Conservation (phyloP, 2,329 filamentous ascomycete genomes). For the Juglanconis sp. region DNA sequence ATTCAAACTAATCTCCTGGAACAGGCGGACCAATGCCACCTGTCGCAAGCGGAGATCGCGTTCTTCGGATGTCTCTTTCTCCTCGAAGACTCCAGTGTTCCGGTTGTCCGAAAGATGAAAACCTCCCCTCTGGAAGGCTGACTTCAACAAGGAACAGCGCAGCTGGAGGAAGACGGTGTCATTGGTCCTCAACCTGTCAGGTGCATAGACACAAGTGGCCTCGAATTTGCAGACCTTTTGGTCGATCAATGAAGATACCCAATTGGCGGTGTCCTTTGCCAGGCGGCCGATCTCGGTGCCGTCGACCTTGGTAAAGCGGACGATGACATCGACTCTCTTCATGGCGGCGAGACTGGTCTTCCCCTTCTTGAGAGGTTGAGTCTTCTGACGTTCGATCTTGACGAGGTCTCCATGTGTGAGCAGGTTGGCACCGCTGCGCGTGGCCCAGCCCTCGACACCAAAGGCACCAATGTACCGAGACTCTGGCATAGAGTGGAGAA, state of each 20-base stretch:
- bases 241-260: constrained; percentile 90
- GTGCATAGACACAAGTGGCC: constrained; percentile 83
- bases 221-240: constrained; percentile 86
- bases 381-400: constrained; percentile 80
- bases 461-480: constrained; percentile 83
- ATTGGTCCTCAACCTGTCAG: constrained; percentile 80
- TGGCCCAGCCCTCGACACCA: constrained; percentile 89
- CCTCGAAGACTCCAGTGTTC: constrained; percentile 72
- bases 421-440: constrained; percentile 72
- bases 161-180: constrained; percentile 94
- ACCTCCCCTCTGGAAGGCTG: constrained; percentile 65
- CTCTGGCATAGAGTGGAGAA: constrained; percentile 31
- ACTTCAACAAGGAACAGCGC: constrained; percentile 69
- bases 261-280: constrained; percentile 80
- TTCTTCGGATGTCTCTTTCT: constrained; percentile 82
- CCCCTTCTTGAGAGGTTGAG: constrained; percentile 53
- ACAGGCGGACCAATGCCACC: constrained; percentile 80
- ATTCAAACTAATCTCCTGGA: constrained; percentile 82
- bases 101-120: constrained; percentile 68
- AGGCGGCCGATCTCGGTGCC: constrained; percentile 85
- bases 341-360: constrained; percentile 38
- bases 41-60: constrained; percentile 79
- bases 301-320: constrained; percentile 77
- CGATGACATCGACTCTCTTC: constrained; percentile 77
- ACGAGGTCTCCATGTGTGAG: constrained; percentile 80